Evolutionary conservation across 2,329 filamentous ascomycete species (phyloP).

Genomic region (Colletotrichum limetticola): DNA sequence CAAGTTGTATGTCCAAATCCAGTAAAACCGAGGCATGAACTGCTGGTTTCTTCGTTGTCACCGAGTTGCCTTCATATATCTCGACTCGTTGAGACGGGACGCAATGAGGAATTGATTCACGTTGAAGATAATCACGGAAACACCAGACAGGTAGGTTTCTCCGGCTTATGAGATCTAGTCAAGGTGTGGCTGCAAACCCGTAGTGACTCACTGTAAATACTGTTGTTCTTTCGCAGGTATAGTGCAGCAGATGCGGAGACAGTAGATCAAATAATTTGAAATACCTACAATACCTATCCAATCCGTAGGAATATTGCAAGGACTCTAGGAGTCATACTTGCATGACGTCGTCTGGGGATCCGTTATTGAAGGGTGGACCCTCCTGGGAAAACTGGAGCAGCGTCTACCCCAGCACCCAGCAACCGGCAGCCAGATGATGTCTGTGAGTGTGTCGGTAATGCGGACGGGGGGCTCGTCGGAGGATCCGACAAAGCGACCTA

Average conservation of each 20-base stretch:
- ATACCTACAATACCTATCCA: neutral
- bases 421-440: conserved; percentile 23
- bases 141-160: too few relatives aligned
- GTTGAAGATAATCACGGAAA: too few relatives aligned
- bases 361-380: conserved; percentile 13
- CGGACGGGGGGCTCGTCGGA: conserved; percentile 20
- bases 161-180: too few relatives aligned
- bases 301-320: neutral
- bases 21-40: neutral
- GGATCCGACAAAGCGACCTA: conserved; percentile 16
- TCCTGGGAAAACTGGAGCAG: conserved; percentile 18
- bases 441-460: conserved; percentile 19
- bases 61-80: too few relatives aligned
- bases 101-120: too few relatives aligned
- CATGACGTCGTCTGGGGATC: conserved; percentile 34
- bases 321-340: conserved; percentile 23
- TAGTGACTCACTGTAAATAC: too few relatives aligned
- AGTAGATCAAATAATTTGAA: neutral
- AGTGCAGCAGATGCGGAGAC: neutral
- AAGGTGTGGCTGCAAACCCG: too few relatives aligned
- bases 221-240: too few relatives aligned
- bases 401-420: conserved; percentile 30
- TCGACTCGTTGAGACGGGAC: too few relatives aligned
- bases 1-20: too few relatives aligned
- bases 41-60: too few relatives aligned